Evolutionary conservation across 2,329 filamentous ascomycete species (phyloP).

Genomic region (Ceratocystis huliohia): DNA sequence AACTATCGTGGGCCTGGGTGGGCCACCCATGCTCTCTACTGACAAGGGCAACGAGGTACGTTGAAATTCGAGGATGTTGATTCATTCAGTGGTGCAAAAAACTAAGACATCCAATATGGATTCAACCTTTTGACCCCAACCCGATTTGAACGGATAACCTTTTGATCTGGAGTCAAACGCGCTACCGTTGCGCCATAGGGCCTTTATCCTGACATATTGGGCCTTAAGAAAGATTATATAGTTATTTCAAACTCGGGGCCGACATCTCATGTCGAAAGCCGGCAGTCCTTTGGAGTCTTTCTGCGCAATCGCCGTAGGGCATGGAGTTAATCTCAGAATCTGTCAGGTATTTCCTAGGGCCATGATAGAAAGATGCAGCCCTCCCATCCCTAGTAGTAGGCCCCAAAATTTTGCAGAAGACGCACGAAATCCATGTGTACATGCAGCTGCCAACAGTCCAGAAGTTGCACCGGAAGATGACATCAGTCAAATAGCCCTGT

Average conservation of each 20-base stretch:
- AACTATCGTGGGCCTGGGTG: no score
- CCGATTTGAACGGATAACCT: conserved; percentile 15
- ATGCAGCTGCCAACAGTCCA: background rate
- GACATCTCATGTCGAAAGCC: background rate
- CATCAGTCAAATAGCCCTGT: background rate
- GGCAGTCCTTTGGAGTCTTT: background rate
- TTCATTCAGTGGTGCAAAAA: no score
- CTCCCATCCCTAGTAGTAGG: no score
- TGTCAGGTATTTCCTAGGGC: no score
- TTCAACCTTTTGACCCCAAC: conserved; percentile 1
- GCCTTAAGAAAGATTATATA: background rate
- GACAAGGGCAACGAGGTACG: no score
- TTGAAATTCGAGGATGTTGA: no score
- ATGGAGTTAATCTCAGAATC: no score
- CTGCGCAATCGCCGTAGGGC: background rate
- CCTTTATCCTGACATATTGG: background rate
- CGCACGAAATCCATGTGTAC: background rate
- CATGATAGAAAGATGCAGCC: no score
- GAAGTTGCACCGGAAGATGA: background rate
- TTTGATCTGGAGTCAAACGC: conserved; percentile 20
- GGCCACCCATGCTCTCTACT: no score
- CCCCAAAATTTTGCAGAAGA: background rate
- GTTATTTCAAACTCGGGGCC: background rate
- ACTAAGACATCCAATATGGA: background rate
- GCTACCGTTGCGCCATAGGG: conserved; percentile 20